Percentiles rank a stretch among this genome's conserved stretches.
phyloP scores from a whole-genome alignment of 805 yeast genomes.

The Wilhelminamyces savonicus region DNA sequence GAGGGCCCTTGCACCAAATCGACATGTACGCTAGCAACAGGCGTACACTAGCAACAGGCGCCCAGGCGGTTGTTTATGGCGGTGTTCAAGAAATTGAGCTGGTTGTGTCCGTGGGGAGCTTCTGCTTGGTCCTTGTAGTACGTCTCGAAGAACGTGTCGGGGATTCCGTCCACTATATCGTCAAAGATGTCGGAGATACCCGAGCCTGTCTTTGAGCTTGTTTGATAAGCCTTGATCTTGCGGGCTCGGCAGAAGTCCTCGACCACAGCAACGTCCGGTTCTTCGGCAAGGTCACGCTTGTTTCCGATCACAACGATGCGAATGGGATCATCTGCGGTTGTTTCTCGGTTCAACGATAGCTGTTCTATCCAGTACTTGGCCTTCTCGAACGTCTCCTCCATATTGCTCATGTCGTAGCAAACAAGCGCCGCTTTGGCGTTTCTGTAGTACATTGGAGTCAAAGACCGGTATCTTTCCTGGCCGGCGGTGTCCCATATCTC shows the following conservation, averaged over 20 bases:
- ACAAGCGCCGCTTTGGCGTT: constrained; percentile 60
- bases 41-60: too few species aligned
- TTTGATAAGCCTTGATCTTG: constrained; percentile 22
- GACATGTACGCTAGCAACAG: too few species aligned
- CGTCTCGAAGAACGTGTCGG: constrained; percentile 22
- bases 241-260: constrained; percentile 12
- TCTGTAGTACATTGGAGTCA: constrained; percentile 42
- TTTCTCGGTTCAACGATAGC: constrained; percentile 28
- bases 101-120: too few species aligned
- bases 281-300: constrained; percentile 58
- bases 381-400: constrained; percentile 44
- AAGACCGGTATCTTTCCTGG: constrained; percentile 44
- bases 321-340: constrained; percentile 16
- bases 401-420: constrained; percentile 72
- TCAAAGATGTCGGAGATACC: constrained; percentile 43
- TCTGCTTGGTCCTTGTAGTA: constrained; percentile 9
- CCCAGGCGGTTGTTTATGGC: too few species aligned
- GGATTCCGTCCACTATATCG: constrained; percentile 22
- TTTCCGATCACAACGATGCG: constrained; percentile 65
- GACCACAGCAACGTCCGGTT: constrained; percentile 4
- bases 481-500: constrained; percentile 97
- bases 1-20: background rate
- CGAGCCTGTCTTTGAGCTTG: constrained; percentile 69
- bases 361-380: constrained; percentile 93
- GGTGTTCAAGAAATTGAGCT: too few species aligned